These are phyloP conservation scores for Tardiomyces depauwii DNA, from an alignment of 1,139 yeast species.

Conservation along the genomic window DNA sequence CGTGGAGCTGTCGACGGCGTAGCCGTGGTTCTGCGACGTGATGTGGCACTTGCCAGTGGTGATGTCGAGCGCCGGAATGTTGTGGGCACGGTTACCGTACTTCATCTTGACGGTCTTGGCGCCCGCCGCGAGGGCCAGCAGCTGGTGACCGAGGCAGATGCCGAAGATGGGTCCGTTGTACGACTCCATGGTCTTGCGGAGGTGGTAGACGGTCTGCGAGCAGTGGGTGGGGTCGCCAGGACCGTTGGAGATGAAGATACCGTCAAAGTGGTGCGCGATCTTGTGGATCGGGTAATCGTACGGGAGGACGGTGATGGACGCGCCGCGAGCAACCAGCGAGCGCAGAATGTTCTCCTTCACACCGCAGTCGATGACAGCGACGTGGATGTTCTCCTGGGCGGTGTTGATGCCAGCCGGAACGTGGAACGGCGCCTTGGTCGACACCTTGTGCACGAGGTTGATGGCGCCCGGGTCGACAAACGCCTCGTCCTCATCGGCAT, in stretches of 20 bases:
- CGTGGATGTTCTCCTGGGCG: constrained; percentile 44
- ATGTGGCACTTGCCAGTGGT: constrained; percentile 89
- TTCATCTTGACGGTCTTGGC: constrained; percentile 87
- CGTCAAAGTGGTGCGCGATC: constrained; percentile 87
- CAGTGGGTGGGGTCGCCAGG: constrained; percentile 99
- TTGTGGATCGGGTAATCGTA: constrained; percentile 88
- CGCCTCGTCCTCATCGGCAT: constrained; percentile 85
- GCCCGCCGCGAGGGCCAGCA: constrained; percentile 88
- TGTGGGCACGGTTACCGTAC: constrained; percentile 98
- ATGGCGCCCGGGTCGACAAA: constrained; percentile 87
- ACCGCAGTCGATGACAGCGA: constrained; percentile 95
- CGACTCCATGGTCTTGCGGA: constrained; percentile 59
- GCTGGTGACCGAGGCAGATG: constrained; percentile 93
- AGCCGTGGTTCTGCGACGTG: constrained; percentile 97
- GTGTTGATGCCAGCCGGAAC: constrained; percentile 46
- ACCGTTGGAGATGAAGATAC: constrained; percentile 89
- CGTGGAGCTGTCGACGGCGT: constrained; percentile 81
- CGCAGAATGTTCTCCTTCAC: constrained; percentile 94
- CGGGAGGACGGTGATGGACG: constrained; percentile 92
- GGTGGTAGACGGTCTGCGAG: constrained; percentile 61
- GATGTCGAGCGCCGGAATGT: constrained; percentile 88
- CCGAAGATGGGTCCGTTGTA: constrained; percentile 86
- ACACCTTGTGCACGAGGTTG: constrained; percentile 85
- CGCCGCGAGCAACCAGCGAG: constrained; percentile 89
- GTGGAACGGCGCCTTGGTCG: constrained; percentile 93